Evolutionary conservation across 1,284 basidiomycete species (phyloP).

Genomic region (Cystobasidiaceae sp.): DNA sequence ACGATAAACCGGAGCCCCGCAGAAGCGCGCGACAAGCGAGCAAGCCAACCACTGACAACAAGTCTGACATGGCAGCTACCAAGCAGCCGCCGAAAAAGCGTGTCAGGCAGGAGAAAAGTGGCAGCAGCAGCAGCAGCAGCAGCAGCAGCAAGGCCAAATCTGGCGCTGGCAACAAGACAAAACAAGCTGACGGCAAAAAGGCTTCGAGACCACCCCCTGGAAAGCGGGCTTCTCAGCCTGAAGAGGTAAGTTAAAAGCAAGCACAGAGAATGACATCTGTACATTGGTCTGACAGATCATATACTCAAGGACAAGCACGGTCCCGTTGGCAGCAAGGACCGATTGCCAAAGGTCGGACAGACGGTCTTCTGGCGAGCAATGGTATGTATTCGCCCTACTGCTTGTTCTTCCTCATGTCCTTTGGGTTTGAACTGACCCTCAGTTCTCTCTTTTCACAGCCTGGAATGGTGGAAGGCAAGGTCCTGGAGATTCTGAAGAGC

Average conservation of each 20-base stretch:
- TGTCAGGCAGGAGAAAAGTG: neutral
- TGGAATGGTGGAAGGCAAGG: conserved; percentile 17
- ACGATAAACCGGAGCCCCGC: neutral
- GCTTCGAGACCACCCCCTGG: neutral
- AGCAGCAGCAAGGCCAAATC: neutral
- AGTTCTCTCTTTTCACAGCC: neutral
- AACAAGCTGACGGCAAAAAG: neutral
- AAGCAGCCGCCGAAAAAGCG: neutral
- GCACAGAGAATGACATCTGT: too few species aligned
- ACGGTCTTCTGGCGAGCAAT: conserved; percentile 3
- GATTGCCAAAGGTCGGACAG: neutral
- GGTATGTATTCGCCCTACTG: too few species aligned
- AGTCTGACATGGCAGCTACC: neutral
- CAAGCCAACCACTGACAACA: neutral
- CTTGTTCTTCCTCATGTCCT: too few species aligned
- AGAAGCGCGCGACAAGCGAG: neutral
- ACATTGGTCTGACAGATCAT: too few species aligned
- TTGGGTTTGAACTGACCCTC: too few species aligned
- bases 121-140: too few species aligned
- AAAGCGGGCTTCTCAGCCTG: conserved; percentile 5
- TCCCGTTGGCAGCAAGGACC: neutral
- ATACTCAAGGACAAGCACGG: conserved; percentile 2
- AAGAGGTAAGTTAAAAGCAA: neutral
- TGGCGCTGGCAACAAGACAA: neutral
- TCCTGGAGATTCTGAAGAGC: neutral